A percentile compares a stretch with the other conserved stretches of the same genome.
Evolutionary conservation across 108 stramenopile species (phyloP).

Genomic region (Nitzschia sp.): DNA sequence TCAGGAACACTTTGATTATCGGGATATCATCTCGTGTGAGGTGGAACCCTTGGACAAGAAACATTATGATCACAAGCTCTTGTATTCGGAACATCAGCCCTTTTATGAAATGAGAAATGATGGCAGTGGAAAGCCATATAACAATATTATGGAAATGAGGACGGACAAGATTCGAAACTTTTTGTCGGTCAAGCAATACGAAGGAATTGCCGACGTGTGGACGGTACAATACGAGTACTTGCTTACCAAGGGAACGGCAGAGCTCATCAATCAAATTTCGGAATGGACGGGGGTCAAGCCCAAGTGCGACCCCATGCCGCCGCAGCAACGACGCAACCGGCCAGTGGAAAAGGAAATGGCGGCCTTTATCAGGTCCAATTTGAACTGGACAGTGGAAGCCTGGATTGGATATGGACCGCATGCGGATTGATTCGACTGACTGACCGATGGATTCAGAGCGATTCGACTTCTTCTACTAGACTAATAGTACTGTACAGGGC

Average conservation of each 20-base stretch:
- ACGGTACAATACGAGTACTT: conserved; percentile 78
- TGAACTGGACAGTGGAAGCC: conserved; percentile 85
- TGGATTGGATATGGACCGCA: conserved; percentile 71
- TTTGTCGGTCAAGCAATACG: conserved; percentile 59
- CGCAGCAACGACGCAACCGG: conserved; percentile 65
- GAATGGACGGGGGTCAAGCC: conserved; percentile 74
- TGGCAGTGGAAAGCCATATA: conserved; percentile 76
- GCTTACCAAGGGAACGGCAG: conserved; percentile 65
- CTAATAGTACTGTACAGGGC: too few relatives aligned
- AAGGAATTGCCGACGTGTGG: conserved; percentile 75
- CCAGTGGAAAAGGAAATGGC: conserved; percentile 63
- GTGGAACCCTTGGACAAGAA: conserved; percentile 59
- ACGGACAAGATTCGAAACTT: conserved; percentile 88
- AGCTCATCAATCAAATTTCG: conserved; percentile 61
- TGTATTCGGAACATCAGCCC: conserved; percentile 77
- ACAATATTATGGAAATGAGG: conserved; percentile 83
- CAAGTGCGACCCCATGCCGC: conserved; percentile 63
- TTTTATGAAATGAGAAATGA: conserved; percentile 91
- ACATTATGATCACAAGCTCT: conserved; percentile 50
- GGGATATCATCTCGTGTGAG: conserved; percentile 73
- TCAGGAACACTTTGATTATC: conserved; percentile 79
- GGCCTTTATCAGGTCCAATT: conserved; percentile 66
- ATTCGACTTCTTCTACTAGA: too few relatives aligned
- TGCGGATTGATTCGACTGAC: too few relatives aligned
- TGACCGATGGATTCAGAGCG: too few relatives aligned